Conservation (phyloP, 2,329 filamentous ascomycete species). For the Metarhizium rileyi region DNA sequence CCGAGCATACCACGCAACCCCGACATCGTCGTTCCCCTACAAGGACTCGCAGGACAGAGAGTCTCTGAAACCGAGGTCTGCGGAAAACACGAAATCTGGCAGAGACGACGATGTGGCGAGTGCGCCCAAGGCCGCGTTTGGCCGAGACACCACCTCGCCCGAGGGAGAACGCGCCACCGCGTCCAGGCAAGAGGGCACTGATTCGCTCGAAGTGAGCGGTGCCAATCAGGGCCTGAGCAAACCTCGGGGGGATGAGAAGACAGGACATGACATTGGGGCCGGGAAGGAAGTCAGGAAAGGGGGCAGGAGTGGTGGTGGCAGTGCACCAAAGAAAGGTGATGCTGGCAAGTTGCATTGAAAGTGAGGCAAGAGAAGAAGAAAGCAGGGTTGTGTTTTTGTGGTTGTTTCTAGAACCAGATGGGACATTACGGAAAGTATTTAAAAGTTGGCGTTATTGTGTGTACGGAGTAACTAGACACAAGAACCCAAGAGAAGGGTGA, state of each 20-base stretch:
- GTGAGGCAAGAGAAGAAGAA: too few relatives aligned
- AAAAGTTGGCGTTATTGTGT: too few relatives aligned
- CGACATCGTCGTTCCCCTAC: slow-evolving; percentile 25
- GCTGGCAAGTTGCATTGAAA: not conserved
- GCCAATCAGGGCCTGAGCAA: slow-evolving; percentile 9
- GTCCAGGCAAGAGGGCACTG: slow-evolving; percentile 8
- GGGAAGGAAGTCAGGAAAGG: slow-evolving; percentile 25
- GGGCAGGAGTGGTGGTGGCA: slow-evolving; percentile 22
- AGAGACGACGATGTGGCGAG: slow-evolving; percentile 51
- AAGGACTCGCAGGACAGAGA: slow-evolving; percentile 49
- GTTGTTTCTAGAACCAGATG: too few relatives aligned
- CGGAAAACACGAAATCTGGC: slow-evolving; percentile 60
- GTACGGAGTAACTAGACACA: too few relatives aligned
- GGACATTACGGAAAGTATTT: too few relatives aligned
- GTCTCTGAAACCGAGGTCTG: slow-evolving; percentile 52
- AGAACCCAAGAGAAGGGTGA: too few relatives aligned
- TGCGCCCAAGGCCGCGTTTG: slow-evolving; percentile 54
- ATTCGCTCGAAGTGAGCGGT: slow-evolving; percentile 2
- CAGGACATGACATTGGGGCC: slow-evolving; percentile 21
- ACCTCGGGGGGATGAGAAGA: slow-evolving; percentile 14
- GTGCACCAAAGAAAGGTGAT: slow-evolving; percentile 21
- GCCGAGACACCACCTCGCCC: slow-evolving; percentile 57
- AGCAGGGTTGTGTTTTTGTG: too few relatives aligned
- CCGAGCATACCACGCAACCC: slow-evolving; percentile 24
- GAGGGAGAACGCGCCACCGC: slow-evolving; percentile 44